Conservation (phyloP, 495 filamentous ascomycete genomes). For the Tuber indicum region DNA sequence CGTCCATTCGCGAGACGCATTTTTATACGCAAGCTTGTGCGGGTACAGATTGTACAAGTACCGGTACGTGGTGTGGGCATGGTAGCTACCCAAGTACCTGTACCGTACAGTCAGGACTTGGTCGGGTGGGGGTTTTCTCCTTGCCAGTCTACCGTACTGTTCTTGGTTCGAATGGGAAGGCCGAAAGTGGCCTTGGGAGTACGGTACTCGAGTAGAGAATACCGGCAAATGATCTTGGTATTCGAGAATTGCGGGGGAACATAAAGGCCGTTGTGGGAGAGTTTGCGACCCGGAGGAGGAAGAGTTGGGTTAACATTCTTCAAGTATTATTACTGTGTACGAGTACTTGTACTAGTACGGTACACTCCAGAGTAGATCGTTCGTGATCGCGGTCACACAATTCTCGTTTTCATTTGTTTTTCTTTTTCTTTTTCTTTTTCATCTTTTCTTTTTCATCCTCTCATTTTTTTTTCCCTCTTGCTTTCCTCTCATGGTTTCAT, state of each 20-base stretch:
- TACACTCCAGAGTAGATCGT: background rate
- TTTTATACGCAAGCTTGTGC: background rate
- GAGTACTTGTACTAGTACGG: too few relatives aligned
- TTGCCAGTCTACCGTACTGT: background rate
- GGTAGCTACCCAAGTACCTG: too few relatives aligned
- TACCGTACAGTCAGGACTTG: background rate
- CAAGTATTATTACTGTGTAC: background rate
- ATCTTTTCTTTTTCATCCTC: background rate
- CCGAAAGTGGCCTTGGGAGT: background rate
- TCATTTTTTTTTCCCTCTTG: slow-evolving; percentile 7
- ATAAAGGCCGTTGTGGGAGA: background rate
- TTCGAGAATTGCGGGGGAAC: background rate
- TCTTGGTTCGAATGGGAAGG: background rate
- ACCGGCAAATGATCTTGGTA: background rate
- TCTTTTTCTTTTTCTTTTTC: background rate
- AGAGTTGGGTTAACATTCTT: too few relatives aligned
- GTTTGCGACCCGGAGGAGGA: background rate
- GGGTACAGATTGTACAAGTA: background rate
- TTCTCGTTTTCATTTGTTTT: background rate
- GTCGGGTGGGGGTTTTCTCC: background rate
- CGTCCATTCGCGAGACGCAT: too few relatives aligned
- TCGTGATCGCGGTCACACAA: background rate
- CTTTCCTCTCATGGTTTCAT: background rate
- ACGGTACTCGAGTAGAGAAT: background rate
- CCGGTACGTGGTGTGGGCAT: too few relatives aligned